Evolutionary conservation across 2,329 filamentous ascomycete species (phyloP).

Genomic region (Aspergillus hortae): DNA sequence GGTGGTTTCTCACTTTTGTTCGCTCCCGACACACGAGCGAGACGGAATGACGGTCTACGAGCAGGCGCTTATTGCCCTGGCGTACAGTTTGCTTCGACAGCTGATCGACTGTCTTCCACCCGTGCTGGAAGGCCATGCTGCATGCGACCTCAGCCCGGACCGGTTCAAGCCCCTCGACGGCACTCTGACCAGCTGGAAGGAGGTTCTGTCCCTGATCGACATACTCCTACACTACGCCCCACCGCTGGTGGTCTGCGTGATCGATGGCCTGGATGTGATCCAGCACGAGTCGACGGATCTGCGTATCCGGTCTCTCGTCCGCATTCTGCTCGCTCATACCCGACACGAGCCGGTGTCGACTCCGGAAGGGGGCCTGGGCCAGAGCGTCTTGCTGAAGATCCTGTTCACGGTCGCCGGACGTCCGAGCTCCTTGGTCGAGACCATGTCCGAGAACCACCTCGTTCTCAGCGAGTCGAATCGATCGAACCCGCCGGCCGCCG

Average conservation of each 20-base stretch:
- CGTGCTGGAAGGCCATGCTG: slow-evolving; percentile 32
- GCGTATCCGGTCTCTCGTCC: slow-evolving; percentile 32
- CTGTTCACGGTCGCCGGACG: slow-evolving; percentile 34
- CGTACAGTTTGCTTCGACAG: slow-evolving; percentile 38
- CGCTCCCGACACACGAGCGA: slow-evolving; percentile 18
- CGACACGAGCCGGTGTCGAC: slow-evolving; percentile 17
- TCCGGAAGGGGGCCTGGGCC: slow-evolving; percentile 16
- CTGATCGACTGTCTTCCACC: slow-evolving; percentile 35
- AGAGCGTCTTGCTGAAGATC: slow-evolving; percentile 31
- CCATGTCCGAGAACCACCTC: slow-evolving; percentile 30
- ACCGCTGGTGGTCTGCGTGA: slow-evolving; percentile 34
- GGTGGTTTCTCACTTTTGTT: slow-evolving; percentile 36
- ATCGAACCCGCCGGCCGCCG: slow-evolving; percentile 14
- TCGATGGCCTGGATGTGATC: slow-evolving; percentile 34
- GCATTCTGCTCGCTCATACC: slow-evolving; percentile 32
- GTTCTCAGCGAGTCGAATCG: slow-evolving; percentile 25
- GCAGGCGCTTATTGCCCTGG: slow-evolving; percentile 33
- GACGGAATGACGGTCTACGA: slow-evolving; percentile 23
- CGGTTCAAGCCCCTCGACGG: slow-evolving; percentile 33
- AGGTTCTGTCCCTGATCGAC: slow-evolving; percentile 34
- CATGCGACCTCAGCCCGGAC: slow-evolving; percentile 33
- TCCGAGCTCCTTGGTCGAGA: slow-evolving; percentile 29
- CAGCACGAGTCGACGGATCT: slow-evolving; percentile 30
- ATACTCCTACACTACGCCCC: slow-evolving; percentile 33
- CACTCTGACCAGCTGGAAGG: slow-evolving; percentile 33